Conservation (phyloP, 2,329 filamentous ascomycete genomes). For the Xylaria sp. region DNA sequence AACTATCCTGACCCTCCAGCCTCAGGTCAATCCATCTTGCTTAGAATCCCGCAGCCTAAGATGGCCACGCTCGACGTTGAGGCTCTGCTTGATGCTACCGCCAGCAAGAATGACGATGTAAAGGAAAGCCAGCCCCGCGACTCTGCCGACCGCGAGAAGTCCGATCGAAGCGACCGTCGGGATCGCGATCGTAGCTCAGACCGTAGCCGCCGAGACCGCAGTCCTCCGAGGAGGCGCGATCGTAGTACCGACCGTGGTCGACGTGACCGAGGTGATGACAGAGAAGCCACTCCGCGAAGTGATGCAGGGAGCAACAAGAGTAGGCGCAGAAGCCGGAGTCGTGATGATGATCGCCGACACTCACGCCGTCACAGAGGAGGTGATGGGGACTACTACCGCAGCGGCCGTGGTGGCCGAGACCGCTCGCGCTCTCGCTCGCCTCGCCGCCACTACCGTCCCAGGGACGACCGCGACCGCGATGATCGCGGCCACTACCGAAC, state of each 20-base stretch:
- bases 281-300: constrained; percentile 76
- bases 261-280: constrained; percentile 66
- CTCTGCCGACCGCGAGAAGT: constrained; percentile 68
- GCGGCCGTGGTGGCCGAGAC: constrained; percentile 65
- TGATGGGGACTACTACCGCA: constrained; percentile 78
- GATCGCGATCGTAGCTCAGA: constrained; percentile 60
- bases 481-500: constrained; percentile 67
- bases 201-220: constrained; percentile 66
- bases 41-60: constrained; percentile 38
- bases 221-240: constrained; percentile 60
- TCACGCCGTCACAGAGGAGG: constrained; percentile 76
- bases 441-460: constrained; percentile 67
- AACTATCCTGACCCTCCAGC: background rate
- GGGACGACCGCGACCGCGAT: constrained; percentile 63
- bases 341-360: constrained; percentile 79
- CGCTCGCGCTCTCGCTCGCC: constrained; percentile 80
- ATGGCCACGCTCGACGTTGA: constrained; percentile 79
- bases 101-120: constrained; percentile 66
- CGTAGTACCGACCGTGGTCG: constrained; percentile 67
- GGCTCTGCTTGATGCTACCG: constrained; percentile 87
- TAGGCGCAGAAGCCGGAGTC: constrained; percentile 82
- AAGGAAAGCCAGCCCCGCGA: constrained; percentile 61
- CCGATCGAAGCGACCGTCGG: constrained; percentile 62
- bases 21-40: constrained; percentile 16
- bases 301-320: constrained; percentile 84